phyloP scores from a whole-genome alignment of 2,329 filamentous ascomycete species.

The Fusarium palustre region DNA sequence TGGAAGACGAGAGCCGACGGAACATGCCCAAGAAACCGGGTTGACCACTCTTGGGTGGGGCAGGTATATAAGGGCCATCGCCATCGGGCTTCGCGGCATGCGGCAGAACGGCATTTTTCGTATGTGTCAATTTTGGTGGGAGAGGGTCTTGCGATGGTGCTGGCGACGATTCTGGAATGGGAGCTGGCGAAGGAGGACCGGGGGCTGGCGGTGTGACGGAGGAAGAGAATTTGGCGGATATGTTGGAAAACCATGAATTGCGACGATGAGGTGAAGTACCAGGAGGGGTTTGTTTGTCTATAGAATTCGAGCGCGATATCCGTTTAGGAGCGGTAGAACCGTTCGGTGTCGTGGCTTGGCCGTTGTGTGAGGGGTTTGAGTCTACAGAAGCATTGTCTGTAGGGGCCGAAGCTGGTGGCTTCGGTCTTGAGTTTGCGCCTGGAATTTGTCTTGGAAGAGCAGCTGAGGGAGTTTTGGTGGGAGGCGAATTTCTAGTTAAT shows the following conservation, averaged over 20 bases:
- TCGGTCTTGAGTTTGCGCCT: conserved; percentile 46
- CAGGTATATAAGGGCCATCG: conserved; percentile 76
- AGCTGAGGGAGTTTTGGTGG: conserved; percentile 43
- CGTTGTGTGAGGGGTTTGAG: conserved; percentile 34
- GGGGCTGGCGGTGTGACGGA: conserved; percentile 51
- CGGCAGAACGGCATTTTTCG: conserved; percentile 70
- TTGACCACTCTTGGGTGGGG: conserved; percentile 75
- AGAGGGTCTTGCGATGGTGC: conserved; percentile 54
- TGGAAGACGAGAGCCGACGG: conserved; percentile 81
- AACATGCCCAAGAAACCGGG: conserved; percentile 85
- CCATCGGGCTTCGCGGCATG: conserved; percentile 68
- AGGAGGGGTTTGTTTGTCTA: conserved; percentile 50
- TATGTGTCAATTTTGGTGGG: conserved; percentile 62
- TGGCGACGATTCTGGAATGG: conserved; percentile 47
- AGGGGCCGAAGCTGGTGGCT: conserved; percentile 45
- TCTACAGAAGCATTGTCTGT: conserved; percentile 38
- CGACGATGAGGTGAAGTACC: conserved; percentile 63
- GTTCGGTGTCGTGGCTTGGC: conserved; percentile 44
- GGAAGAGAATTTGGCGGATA: conserved; percentile 92
- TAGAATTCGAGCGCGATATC: conserved; percentile 52
- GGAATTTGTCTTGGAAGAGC: conserved; percentile 52
- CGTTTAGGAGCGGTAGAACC: conserved; percentile 43
- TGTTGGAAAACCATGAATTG: conserved; percentile 91
- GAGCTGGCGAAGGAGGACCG: conserved; percentile 49
- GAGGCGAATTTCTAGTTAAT: conserved; percentile 47